Evolutionary conservation across 1,139 yeast genomes (phyloP), one percentile per base, ranked within the genome.

Genomic region (Pichia sp.): DNA sequence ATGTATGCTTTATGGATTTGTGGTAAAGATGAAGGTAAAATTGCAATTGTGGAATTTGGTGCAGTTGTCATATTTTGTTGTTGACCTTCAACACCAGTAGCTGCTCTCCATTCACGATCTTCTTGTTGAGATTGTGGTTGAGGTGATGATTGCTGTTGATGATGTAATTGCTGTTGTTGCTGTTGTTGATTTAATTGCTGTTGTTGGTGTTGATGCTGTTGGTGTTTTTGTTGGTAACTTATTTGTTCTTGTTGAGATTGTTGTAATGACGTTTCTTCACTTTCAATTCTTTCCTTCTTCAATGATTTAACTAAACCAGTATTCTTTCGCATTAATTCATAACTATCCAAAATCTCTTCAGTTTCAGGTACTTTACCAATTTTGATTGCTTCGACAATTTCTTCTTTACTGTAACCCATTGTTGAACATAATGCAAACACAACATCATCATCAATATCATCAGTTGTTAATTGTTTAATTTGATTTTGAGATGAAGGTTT

Each of bases 1-100:
- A 93, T 91, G 65, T 81, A 88, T 4, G 98, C 98, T 47, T 96
- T 76, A 66, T 93, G 99, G 50, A 91, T 89, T 55, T 93, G 89
- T 1, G 99, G 97, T 61, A 93, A 75, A 5, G 97, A 90, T 3
- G 96, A 85, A 5, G 99, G 98, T 57, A 93, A 72, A 42, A 93
- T 88, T 1, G 98, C 96, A 57, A 93, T 90, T 2, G 96, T 88
- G 25, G 83, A 77, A 58, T 73, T 75, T 19, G 83, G 82, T 0
- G 79, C 73, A 13, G 77, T 73, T 3, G 44, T 44, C 13, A 61
- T 50, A 9, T 55, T 43, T n/a, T 57, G 62, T 42, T 59, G 59
- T 45, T 62, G 62, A 9, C 53, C 50, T 36, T 62, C 66, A n/a
- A 63, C 58, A 41, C 62, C 63, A 5, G 63, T 54, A 5, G 67